phyloP scores from a whole-genome alignment of 306 rosid species.

The Rosa multiflora region DNA sequence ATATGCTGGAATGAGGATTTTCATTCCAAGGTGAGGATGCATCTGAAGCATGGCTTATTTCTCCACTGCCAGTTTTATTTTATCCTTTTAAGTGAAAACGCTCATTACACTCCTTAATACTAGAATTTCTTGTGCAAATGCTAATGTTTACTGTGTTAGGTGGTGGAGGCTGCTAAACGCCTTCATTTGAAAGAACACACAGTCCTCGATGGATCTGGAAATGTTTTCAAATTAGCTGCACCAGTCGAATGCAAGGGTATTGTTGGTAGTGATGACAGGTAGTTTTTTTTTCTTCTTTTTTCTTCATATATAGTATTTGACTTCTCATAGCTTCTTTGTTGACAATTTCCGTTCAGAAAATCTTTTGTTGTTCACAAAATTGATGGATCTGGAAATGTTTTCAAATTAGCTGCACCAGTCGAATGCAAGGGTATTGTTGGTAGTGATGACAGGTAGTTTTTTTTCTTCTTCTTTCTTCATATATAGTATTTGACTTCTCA shows the following conservation, averaged over 20 bases:
- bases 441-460: conserved; percentile 86
- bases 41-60: conserved; percentile 12
- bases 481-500: neutral
- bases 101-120: conserved; percentile 3
- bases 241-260: conserved; percentile 99
- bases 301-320: neutral
- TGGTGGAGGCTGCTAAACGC: conserved; percentile 86
- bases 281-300: neutral
- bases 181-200: conserved; percentile 92
- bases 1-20: conserved; percentile 97
- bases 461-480: neutral
- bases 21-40: conserved; percentile 82
- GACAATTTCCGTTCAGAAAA: neutral
- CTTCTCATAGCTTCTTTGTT: neutral
- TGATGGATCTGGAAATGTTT: conserved; percentile 87
- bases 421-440: conserved; percentile 99
- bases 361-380: neutral
- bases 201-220: conserved; percentile 88
- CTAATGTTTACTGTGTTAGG: conserved; percentile 46
- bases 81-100: conserved; percentile 7
- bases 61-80: conserved; percentile 19
- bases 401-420: conserved; percentile 96
- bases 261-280: conserved; percentile 99
- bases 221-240: conserved; percentile 87
- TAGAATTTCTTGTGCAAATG: conserved; percentile 15